Conservation (phyloP, 495 filamentous ascomycete species). For the Neurospora discreta region DNA sequence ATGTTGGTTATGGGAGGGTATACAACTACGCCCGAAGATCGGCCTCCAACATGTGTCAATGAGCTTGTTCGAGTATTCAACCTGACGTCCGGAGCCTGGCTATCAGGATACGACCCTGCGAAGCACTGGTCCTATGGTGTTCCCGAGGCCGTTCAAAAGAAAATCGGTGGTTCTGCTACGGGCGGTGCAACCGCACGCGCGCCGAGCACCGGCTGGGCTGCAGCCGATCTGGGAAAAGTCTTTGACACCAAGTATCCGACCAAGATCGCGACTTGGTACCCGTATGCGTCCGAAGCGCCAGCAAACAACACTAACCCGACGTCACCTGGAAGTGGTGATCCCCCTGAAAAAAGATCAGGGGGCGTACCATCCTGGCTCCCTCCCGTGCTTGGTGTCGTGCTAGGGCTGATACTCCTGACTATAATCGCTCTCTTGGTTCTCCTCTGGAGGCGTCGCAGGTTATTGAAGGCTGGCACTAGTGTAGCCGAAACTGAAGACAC, state of each 20-base stretch:
- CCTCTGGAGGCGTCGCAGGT: conserved; percentile 41
- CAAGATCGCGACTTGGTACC: conserved; percentile 48
- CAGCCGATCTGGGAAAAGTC: conserved; percentile 36
- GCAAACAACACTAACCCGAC: conserved; percentile 15
- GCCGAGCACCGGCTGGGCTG: conserved; percentile 37
- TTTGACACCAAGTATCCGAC: conserved; percentile 47
- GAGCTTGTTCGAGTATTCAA: conserved; percentile 54
- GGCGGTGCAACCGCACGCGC: conserved; percentile 50
- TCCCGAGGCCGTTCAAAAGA: conserved; percentile 40
- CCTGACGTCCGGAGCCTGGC: conserved; percentile 46
- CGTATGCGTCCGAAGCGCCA: conserved; percentile 35
- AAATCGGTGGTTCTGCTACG: conserved; percentile 49
- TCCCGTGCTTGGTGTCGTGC: conserved; percentile 55
- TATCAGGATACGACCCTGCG: conserved; percentile 48
- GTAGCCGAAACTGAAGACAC: conserved; percentile 36
- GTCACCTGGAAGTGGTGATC: neutral
- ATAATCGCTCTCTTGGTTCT: conserved; percentile 41
- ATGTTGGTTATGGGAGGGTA: conserved; percentile 61
- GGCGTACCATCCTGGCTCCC: conserved; percentile 49
- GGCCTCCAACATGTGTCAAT: conserved; percentile 32
- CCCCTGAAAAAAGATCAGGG: conserved; percentile 6
- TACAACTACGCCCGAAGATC: conserved; percentile 8
- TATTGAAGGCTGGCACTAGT: conserved; percentile 21
- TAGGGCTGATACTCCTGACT: conserved; percentile 49
- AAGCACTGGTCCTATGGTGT: conserved; percentile 42